phyloP scores from a whole-genome alignment of 2,329 filamentous ascomycete genomes.

The Trichoderma aggressivum region DNA sequence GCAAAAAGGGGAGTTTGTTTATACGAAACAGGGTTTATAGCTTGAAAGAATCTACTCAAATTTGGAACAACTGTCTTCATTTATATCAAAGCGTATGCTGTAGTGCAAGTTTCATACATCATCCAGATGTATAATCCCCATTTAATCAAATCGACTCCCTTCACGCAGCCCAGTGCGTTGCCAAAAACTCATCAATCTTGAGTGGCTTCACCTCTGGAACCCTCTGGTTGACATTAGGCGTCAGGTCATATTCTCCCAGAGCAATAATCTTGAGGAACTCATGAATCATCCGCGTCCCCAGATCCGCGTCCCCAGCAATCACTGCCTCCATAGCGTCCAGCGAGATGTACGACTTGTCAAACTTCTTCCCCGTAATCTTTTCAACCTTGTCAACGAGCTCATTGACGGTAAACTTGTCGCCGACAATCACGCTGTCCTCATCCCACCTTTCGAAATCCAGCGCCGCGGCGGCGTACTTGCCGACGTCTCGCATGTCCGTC shows the following conservation, averaged over 20 bases:
- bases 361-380: neutral
- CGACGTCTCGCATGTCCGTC: constrained; percentile 5
- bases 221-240: neutral
- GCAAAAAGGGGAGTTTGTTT: neutral
- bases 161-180: constrained; percentile 4
- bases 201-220: neutral
- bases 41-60: neutral
- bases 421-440: constrained; percentile 1
- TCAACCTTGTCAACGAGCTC: neutral
- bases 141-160: neutral
- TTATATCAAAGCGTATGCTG: neutral
- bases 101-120: neutral
- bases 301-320: neutral
- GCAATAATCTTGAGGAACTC: neutral
- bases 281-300: neutral
- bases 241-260: neutral
- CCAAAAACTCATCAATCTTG: neutral
- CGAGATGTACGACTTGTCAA: neutral
- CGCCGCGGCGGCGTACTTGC: constrained; percentile 8
- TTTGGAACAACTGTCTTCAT: neutral
- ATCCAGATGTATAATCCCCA: neutral
- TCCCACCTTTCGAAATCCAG: constrained; percentile 13
- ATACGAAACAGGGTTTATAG: neutral
- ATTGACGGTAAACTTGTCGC: neutral
- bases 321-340: neutral